Evolutionary conservation across 2,329 filamentous ascomycete species (phyloP).

Genomic region (Scytalidium sp.): DNA sequence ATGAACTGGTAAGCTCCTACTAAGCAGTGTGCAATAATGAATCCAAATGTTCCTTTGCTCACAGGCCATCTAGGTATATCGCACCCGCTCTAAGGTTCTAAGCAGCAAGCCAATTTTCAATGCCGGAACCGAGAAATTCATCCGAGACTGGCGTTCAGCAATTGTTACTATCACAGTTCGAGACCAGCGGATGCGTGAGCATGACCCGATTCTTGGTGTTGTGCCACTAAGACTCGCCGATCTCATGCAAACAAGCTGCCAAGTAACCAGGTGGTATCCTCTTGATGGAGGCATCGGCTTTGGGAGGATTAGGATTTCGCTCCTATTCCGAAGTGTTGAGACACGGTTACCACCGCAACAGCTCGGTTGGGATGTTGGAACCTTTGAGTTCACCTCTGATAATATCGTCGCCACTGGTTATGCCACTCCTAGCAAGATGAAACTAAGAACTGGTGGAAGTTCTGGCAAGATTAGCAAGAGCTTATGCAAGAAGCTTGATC

Average conservation of each 20-base stretch:
- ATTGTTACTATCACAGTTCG: slow-evolving; percentile 87
- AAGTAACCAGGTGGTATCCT: slow-evolving; percentile 88
- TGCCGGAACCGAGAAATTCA: slow-evolving; percentile 87
- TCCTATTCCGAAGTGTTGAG: slow-evolving; percentile 88
- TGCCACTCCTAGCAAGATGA: slow-evolving; percentile 62
- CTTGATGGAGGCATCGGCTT: slow-evolving; percentile 92
- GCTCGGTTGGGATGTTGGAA: slow-evolving; percentile 92
- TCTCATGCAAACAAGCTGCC: slow-evolving; percentile 81
- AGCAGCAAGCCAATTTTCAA: slow-evolving; percentile 97
- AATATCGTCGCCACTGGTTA: slow-evolving; percentile 65
- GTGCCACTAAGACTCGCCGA: slow-evolving; percentile 86
- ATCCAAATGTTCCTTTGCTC: slow-evolving; percentile 8
- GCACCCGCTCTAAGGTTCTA: slow-evolving; percentile 90
- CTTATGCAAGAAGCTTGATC: slow-evolving; percentile 56
- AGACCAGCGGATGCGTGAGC: slow-evolving; percentile 84
- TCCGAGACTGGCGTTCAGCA: slow-evolving; percentile 87
- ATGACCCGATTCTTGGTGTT: slow-evolving; percentile 91
- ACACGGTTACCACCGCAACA: slow-evolving; percentile 79
- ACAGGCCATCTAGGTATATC: slow-evolving; percentile 59
- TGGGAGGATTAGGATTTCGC: slow-evolving; percentile 80
- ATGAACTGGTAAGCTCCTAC: slow-evolving; percentile 60
- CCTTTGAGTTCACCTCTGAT: slow-evolving; percentile 80
- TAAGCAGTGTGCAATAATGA: background rate
- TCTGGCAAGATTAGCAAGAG: slow-evolving; percentile 66
- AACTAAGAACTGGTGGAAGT: slow-evolving; percentile 83